phyloP scores from a whole-genome alignment of 495 filamentous ascomycete genomes.

The Cercophora sp. region DNA sequence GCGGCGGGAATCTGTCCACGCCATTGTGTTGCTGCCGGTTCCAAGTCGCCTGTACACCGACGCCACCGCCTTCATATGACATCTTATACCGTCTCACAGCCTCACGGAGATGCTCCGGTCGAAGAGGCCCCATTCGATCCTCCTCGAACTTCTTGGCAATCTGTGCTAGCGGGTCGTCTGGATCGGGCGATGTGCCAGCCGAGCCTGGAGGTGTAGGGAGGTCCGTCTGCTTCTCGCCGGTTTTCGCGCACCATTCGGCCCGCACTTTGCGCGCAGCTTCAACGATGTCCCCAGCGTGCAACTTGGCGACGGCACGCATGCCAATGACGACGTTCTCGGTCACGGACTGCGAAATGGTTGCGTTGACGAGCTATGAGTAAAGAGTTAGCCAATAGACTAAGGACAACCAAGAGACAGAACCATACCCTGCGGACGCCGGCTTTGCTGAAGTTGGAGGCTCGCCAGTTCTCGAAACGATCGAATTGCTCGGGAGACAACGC shows the following conservation, averaged over 20 bases:
- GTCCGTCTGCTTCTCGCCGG: slow-evolving; percentile 46
- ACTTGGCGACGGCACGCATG: slow-evolving; percentile 76
- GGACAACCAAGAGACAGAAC: background rate
- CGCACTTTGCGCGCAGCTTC: slow-evolving; percentile 77
- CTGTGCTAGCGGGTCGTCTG: background rate
- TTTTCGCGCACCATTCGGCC: slow-evolving; percentile 64
- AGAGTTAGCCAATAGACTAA: slow-evolving; percentile 19
- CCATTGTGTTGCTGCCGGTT: slow-evolving; percentile 57
- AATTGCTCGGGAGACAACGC: slow-evolving; percentile 66
- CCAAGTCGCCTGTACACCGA: slow-evolving; percentile 68
- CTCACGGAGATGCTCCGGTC: slow-evolving; percentile 79
- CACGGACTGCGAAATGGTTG: slow-evolving; percentile 83
- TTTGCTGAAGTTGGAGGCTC: slow-evolving; percentile 59
- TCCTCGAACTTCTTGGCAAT: slow-evolving; percentile 17
- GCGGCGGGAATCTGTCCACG: slow-evolving; percentile 56
- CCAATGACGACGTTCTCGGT: slow-evolving; percentile 72
- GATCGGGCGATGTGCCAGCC: slow-evolving; percentile 8
- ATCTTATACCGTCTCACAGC: slow-evolving; percentile 69
- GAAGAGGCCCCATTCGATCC: slow-evolving; percentile 58
- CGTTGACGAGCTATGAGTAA: slow-evolving; percentile 64
- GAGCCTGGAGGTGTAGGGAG: slow-evolving; percentile 31
- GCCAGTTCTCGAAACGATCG: slow-evolving; percentile 68
- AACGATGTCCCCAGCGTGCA: slow-evolving; percentile 79
- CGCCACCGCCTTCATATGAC: slow-evolving; percentile 64
- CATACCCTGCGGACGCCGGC: slow-evolving; percentile 40